Base-by-base conservation (phyloP, 1,284 basidiomycete genomes). In the Hypsizygus ulmarius region DNA sequence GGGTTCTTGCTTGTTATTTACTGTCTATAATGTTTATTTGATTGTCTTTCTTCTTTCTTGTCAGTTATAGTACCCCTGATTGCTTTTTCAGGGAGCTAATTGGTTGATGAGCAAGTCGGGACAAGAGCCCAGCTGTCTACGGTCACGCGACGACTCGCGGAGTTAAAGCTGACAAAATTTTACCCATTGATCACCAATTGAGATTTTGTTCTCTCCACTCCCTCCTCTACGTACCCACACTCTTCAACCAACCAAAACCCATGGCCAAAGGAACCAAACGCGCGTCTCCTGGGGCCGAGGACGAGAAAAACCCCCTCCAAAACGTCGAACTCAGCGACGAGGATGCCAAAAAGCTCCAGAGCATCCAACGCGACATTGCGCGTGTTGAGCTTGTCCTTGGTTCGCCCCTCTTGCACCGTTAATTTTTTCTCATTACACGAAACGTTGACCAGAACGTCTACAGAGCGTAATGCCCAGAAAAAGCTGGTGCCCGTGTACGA, bases 341-440 rank as follows among this genome's bases (percentile, higher is more conserved):
- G 61, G 79, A 87, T 59, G 82, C 82, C 45, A 67, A 74, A 64
- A 84, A 84, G 64, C 72, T 90, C 53, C 69, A 78, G 47, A 69
- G 67, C 18, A 67, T 82, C 43, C 80, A 82, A 63, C 82, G 81
- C 65, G 82, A 85, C 57, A 70, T 84, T 34, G 76, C 78, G 55
- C 81, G 82, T 61, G 75, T 74, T 60, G 85, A 90, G 67, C 71
- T 89, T 44, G 69, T 78, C 48, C 71, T 90, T 47, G 88, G 88
- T 90, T 58, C 53, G 84, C 72, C 19, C 36, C 27, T 9, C 2
- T 16, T 27, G 14, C 18, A 12, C n/a, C 18, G 10, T 9, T 19
- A 19, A 19, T 8, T 38, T 27, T 10, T 12, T 15, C 15, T 5
- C 43, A n/a, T 6, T 14, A 16, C 8, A 18, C 41, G 29, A 42